A percentile compares a stretch with the other conserved stretches of the same genome.
Evolutionary conservation across 1,139 yeast genomes (phyloP).

Genomic region (Candida tropicalis): DNA sequence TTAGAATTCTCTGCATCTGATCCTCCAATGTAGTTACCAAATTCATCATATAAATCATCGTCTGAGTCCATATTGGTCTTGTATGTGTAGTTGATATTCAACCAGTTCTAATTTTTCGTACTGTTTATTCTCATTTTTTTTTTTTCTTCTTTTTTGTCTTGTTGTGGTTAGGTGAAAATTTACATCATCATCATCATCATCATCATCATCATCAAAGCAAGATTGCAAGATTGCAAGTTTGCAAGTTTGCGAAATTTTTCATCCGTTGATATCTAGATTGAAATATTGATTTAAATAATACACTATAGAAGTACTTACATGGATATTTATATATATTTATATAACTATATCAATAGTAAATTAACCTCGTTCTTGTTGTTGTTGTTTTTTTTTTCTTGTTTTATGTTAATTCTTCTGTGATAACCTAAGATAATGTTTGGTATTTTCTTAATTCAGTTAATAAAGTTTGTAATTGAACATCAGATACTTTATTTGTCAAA

Average conservation of each 20-base stretch:
- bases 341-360: neutral
- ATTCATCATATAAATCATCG: conserved; percentile 72
- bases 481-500: conserved; percentile 75
- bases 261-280: neutral
- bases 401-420: neutral
- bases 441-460: conserved; percentile 81
- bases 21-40: conserved; percentile 73
- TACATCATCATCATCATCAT: neutral
- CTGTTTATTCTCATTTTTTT: neutral
- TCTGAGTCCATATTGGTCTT: conserved; percentile 20
- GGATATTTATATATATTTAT: neutral
- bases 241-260: neutral
- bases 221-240: too few relatives aligned
- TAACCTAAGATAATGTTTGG: conserved; percentile 44
- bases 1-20: conserved; percentile 45
- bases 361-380: too few relatives aligned
- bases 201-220: neutral
- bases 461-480: conserved; percentile 83
- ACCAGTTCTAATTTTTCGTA: neutral
- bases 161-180: neutral
- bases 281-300: conserved; percentile 1
- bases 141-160: neutral
- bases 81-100: too few relatives aligned
- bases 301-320: neutral
- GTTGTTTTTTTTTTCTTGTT: neutral